Conservation (phyloP, 352 stramenopile species). For the Phytophthora kernoviae region DNA sequence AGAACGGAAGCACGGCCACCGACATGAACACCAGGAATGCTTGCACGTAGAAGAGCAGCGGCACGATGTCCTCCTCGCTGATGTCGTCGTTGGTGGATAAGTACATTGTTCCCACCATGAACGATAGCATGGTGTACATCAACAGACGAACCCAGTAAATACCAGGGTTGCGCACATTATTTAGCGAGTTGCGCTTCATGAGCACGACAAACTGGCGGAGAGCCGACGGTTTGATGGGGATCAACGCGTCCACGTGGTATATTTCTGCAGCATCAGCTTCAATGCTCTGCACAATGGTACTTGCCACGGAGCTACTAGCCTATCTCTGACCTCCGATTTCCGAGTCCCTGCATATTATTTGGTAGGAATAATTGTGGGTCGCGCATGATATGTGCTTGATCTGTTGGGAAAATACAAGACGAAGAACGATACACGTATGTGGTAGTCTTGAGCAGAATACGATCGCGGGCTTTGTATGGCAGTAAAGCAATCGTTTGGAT, state of each 20-base stretch:
- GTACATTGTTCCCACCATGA: conserved; percentile 80
- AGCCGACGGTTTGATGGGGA: conserved; percentile 36
- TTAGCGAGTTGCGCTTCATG: conserved; percentile 56
- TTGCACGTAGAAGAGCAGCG: conserved; percentile 85
- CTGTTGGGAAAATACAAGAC: too few relatives aligned
- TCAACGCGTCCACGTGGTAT: conserved; percentile 15
- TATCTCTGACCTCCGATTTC: too few relatives aligned
- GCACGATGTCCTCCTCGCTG: conserved; percentile 39
- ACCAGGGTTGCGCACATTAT: conserved; percentile 64
- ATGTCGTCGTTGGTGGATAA: conserved; percentile 30
- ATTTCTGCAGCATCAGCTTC: conserved; percentile 6
- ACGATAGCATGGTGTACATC: conserved; percentile 72
- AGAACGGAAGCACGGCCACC: conserved; percentile 79
- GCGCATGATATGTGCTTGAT: too few relatives aligned
- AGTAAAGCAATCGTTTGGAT: too few relatives aligned
- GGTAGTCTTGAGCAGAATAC: too few relatives aligned
- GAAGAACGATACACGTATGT: too few relatives aligned
- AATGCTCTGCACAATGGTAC: conserved; percentile 9
- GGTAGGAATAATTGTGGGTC: too few relatives aligned
- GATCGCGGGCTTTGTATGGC: too few relatives aligned
- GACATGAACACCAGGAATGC: conserved; percentile 92
- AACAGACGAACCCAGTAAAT: conserved; percentile 73
- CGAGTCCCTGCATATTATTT: too few relatives aligned
- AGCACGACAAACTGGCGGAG: conserved; percentile 55
- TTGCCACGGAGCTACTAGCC: conserved; percentile 5